Conservation (phyloP, 345 rosid genomes). For the Sisymbrium altissimum region DNA sequence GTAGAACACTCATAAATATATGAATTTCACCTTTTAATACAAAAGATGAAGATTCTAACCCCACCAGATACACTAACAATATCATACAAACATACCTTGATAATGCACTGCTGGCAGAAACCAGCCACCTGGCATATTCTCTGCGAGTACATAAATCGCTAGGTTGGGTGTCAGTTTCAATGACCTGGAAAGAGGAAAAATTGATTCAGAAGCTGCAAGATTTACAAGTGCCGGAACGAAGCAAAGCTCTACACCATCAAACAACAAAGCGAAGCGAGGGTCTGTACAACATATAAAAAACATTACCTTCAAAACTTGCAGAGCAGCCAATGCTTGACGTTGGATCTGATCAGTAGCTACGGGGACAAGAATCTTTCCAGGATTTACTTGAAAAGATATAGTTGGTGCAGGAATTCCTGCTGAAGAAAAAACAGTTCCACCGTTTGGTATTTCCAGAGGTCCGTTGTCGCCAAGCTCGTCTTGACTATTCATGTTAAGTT, state of each 20-base stretch:
- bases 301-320: slow-evolving; percentile 84
- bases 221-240: neutral
- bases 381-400: slow-evolving; percentile 53
- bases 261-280: neutral
- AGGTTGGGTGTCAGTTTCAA: slow-evolving; percentile 72
- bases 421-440: slow-evolving; percentile 41
- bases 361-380: slow-evolving; percentile 81
- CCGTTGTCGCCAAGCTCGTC: slow-evolving; percentile 32
- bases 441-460: slow-evolving; percentile 37
- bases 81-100: slow-evolving; percentile 55
- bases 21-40: neutral
- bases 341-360: slow-evolving; percentile 85
- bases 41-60: slow-evolving; percentile 10
- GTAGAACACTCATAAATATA: neutral
- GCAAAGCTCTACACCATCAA: slow-evolving; percentile 17
- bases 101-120: slow-evolving; percentile 74
- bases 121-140: slow-evolving; percentile 93
- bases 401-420: slow-evolving; percentile 94
- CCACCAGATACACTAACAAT: slow-evolving; percentile 14
- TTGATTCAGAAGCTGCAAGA: slow-evolving; percentile 11
- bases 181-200: slow-evolving; percentile 50
- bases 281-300: neutral
- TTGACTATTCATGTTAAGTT: slow-evolving; percentile 32
- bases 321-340: slow-evolving; percentile 78
- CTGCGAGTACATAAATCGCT: slow-evolving; percentile 84